Base-by-base conservation (phyloP, 257 asterid species). In the Osmanthus fragrans region DNA sequence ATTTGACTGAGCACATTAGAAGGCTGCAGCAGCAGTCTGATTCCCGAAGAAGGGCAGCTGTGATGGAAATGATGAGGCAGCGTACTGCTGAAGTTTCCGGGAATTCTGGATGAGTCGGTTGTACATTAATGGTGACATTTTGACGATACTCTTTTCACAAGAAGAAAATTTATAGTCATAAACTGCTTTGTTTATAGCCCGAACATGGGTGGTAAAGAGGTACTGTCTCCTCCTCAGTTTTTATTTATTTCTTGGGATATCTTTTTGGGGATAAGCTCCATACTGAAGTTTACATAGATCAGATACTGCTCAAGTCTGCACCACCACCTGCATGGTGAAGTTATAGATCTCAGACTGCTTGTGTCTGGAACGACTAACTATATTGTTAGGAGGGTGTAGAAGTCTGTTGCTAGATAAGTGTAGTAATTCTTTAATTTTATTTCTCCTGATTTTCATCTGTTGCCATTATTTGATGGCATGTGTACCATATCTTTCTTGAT, bases 1-100 rank as follows among this genome's bases (percentile, higher is more conserved):
- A 89, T 80, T 83, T 88, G 84, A 89, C 82, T 77, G 92, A 84
- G 76, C 89, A 88, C 70, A 76, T 84, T 84, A 88, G 88, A 84
- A 82, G 92, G 89, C 78, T 84, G 75, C 94, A 89, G 64, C 94
- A 89, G 82, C 94, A 89, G 76, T 86, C 94, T 8, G 92, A 89
- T 73, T 87, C 94, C 64, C 80, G 94, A 36, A 70, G 94, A 80
- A 79, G 94, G 80, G 92, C 92, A 67, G 92, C 94, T 30, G 94
- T 89, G 9, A 88, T 76, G 85, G 94, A 89, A 78, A 89, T 89
- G 94, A 89, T 89, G 79, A 79, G 82, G 71, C 82, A 79, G 39
- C 82, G 82, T 21, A 73, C 82, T 73, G 79, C 75, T 9, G 82
- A 79, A 36, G 82, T 73, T 64, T 56, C 71, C 1, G 76, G 71